Conservation (phyloP, 2,329 filamentous ascomycete genomes). For the Chrysoporthe deuterocubensis region DNA sequence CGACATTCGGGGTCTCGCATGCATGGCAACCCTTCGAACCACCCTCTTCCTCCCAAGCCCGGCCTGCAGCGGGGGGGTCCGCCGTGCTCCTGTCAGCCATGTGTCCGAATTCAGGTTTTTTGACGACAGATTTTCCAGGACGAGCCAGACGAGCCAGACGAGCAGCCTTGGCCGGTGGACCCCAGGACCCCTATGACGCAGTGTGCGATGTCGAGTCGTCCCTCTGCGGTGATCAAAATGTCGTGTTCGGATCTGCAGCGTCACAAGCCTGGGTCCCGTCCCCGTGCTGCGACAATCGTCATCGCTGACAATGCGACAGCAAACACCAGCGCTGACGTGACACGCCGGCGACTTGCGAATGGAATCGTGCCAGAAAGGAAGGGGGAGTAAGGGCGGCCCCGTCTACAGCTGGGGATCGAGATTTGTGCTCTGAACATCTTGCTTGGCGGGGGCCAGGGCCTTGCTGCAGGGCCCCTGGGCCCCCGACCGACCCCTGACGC, state of each 20-base stretch:
- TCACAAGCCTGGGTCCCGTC: not conserved
- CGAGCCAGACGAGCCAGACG: not conserved
- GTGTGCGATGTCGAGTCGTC: not conserved
- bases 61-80: not conserved
- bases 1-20: not conserved
- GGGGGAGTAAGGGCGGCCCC: not conserved
- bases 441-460: not conserved
- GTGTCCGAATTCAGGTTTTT: not conserved
- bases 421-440: not conserved
- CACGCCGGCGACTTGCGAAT: not conserved
- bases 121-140: not conserved
- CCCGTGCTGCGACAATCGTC: not conserved
- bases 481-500: not conserved
- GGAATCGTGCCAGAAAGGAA: not conserved
- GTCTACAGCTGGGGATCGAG: not conserved
- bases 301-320: not conserved
- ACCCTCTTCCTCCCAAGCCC: too few species aligned
- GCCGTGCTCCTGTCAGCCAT: not conserved
- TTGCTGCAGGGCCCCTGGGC: not conserved
- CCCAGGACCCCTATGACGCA: conserved; percentile 6
- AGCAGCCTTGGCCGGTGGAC: not conserved
- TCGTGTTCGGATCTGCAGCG: not conserved
- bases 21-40: conserved; percentile 1
- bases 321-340: not conserved
- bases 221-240: too few species aligned